A percentile compares a stretch with the other conserved stretches of the same genome.
phyloP scores from a whole-genome alignment of 345 rosid species.

The Ceriops tagal region DNA sequence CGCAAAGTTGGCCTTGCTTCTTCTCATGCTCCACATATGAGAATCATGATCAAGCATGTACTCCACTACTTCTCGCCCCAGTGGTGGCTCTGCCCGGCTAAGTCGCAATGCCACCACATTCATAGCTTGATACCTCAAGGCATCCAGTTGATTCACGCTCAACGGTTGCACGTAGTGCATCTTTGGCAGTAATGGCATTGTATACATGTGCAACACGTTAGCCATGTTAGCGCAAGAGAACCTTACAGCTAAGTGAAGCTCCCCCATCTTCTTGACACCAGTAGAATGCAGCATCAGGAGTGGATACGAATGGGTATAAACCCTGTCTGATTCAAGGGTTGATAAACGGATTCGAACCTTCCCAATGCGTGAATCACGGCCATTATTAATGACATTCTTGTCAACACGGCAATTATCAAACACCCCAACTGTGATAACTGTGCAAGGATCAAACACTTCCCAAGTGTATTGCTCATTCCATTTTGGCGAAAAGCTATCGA shows the following conservation, averaged over 20 bases:
- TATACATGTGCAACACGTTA: conserved; percentile 59
- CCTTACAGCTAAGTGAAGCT: conserved; percentile 68
- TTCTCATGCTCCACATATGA: conserved; percentile 82
- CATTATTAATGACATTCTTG: conserved; percentile 26
- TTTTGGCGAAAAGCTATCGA: conserved; percentile 55
- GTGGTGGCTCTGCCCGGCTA: conserved; percentile 60
- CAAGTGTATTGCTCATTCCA: conserved; percentile 81
- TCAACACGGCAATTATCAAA: conserved; percentile 48
- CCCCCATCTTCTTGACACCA: conserved; percentile 71
- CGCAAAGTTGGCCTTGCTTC: conserved; percentile 72
- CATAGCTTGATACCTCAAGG: conserved; percentile 60
- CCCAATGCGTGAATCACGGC: conserved; percentile 53
- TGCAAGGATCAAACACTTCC: conserved; percentile 73
- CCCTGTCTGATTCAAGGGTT: conserved; percentile 52
- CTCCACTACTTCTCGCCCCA: conserved; percentile 71
- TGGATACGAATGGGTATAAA: conserved; percentile 73
- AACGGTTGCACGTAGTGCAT: conserved; percentile 66
- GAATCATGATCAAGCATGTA: conserved; percentile 74
- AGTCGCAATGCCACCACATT: conserved; percentile 52
- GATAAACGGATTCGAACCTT: conserved; percentile 68
- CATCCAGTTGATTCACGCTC: conserved; percentile 51
- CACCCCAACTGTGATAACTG: conserved; percentile 63
- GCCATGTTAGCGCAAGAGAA: conserved; percentile 57
- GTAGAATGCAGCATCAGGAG: conserved; percentile 54
- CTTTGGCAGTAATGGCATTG: conserved; percentile 56